Conservation (phyloP, 257 asterid species). For the Nicotiana knightiana region DNA sequence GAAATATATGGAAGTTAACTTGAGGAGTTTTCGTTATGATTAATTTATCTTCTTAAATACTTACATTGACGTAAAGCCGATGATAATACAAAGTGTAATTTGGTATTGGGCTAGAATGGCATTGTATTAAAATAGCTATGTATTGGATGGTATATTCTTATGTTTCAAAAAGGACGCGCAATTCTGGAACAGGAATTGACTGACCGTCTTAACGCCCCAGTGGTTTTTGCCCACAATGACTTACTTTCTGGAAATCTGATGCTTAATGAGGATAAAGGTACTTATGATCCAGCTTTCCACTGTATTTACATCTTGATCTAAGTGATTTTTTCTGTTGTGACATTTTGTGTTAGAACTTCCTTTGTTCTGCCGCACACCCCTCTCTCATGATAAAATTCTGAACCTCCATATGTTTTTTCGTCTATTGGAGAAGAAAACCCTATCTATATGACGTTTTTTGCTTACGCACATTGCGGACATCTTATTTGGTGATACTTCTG, state of each 20-base stretch:
- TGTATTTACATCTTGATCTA: slow-evolving; percentile 1
- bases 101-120: not conserved
- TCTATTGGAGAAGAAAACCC: not conserved
- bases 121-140: not conserved
- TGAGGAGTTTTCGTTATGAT: not conserved
- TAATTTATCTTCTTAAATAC: not conserved
- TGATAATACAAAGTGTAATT: not conserved
- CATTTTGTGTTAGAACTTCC: not conserved
- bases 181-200: slow-evolving; percentile 65
- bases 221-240: slow-evolving; percentile 80
- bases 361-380: not conserved
- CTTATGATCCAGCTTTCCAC: slow-evolving; percentile 9
- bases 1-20: not conserved
- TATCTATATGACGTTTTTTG: not conserved
- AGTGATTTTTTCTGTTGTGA: not conserved
- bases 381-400: not conserved
- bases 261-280: slow-evolving; percentile 88
- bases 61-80: not conserved
- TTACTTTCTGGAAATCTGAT: slow-evolving; percentile 90
- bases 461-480: not conserved
- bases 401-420: no score
- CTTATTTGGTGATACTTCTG: not conserved
- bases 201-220: slow-evolving; percentile 60
- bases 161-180: not conserved
- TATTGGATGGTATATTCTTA: not conserved